These are phyloP conservation scores for Hypoxylon sp. DNA, from an alignment of 2,329 filamentous ascomycete species.

Conservation along the genomic window DNA sequence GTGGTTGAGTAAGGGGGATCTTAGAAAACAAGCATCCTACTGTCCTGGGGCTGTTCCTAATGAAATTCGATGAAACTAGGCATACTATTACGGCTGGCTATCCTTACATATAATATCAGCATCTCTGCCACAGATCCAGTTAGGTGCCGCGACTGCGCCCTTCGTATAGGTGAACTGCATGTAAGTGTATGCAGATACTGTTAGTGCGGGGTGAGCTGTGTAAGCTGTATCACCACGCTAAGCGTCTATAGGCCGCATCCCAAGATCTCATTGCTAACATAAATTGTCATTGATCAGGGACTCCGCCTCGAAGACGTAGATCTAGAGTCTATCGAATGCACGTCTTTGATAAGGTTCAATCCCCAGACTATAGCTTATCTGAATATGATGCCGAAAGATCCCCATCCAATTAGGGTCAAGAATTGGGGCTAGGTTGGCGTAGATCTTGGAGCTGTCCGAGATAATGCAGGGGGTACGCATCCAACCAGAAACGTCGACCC, in stretches of 20 bases:
- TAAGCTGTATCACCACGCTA: neutral
- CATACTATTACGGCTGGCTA: neutral
- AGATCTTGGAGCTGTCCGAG: conserved; percentile 32
- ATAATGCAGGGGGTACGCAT: conserved; percentile 37
- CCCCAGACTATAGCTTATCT: conserved; percentile 44
- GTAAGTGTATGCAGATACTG: neutral
- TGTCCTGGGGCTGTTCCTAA: neutral
- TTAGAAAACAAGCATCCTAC: neutral
- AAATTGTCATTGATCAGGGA: conserved; percentile 10
- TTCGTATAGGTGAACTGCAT: neutral
- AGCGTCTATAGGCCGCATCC: neutral
- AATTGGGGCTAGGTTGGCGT: conserved; percentile 27
- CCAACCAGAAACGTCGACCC: conserved; percentile 41
- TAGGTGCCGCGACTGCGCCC: neutral
- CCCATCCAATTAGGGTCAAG: conserved; percentile 31
- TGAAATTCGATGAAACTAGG: neutral
- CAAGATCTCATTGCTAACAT: conserved; percentile 3
- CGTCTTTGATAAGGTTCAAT: conserved; percentile 22
- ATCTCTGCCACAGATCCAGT: neutral
- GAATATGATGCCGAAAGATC: conserved; percentile 41
- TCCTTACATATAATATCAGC: neutral
- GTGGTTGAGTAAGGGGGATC: neutral
- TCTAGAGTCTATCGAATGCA: conserved; percentile 25
- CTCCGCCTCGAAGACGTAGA: conserved; percentile 15
- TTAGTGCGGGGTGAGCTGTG: conserved; percentile 3